Evolutionary conservation across 2,329 filamentous ascomycete genomes (phyloP), one percentile per base, ranked within the genome.

Genomic region (Aspergillus melleus): DNA sequence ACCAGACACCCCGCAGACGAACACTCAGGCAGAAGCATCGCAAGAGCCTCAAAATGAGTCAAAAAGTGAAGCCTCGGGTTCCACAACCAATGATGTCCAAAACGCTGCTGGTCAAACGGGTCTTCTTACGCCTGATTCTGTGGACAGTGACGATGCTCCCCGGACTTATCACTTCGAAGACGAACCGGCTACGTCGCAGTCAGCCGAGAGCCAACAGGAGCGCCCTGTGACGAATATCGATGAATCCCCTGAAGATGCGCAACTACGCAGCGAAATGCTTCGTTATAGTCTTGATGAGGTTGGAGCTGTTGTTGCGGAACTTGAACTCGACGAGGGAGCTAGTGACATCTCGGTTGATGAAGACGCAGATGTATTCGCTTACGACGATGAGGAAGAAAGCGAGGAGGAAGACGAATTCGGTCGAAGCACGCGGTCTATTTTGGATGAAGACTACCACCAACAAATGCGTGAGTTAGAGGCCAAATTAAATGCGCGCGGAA

Each of bases 221-320:
- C 61, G 60, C 6, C 81, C 87, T 1, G 78, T 92, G 12, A 83
- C 90, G 14, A 90, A 92, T 1, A 83, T 88, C 1, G 84, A 90
- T 54, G 95, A 99, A 68, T 86, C 89, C 0, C 81, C 85, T 12
- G 92, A 96, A 65, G 94, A 97, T 63, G 90, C 92, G 4, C 84
- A 84, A 32, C 76, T 96, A 24, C 88, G 95, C 6, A 86, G 88
- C 59, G 88, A 97, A 70, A 98, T 99, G 93, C 82, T 98, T 8
- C 84, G 90, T 63, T 99, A 98, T 72, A 89, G 91, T 62, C 80
- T 96, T 76, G 88, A 89, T 49, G 94, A 98, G 74, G 88, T 99
- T 59, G 92, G 92, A 4, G 87, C 91, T 42, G 90, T 99, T 2
- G 95, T 99, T 16, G 95, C 95, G 16, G 92, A 98, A 76, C 84